Percentiles rank a stretch among this genome's conserved stretches.
Evolutionary conservation across 2,329 filamentous ascomycete genomes (phyloP).

Genomic region (Colletotrichum abscissum): DNA sequence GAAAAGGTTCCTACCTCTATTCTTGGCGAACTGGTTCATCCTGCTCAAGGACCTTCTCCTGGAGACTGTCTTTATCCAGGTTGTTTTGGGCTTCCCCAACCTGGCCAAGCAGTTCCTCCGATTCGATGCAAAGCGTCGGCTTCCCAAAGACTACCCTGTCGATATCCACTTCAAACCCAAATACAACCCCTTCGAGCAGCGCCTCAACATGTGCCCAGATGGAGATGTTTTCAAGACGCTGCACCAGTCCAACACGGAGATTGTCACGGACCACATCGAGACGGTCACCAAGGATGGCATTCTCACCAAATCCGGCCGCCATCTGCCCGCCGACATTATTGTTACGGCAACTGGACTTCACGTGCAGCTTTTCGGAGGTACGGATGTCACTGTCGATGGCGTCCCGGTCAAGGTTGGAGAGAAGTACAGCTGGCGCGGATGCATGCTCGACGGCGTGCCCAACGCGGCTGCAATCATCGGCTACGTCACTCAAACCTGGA

Average conservation of each 20-base stretch:
- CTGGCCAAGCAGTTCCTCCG: slow-evolving; percentile 60
- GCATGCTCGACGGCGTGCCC: slow-evolving; percentile 75
- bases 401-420: slow-evolving; percentile 56
- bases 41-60: slow-evolving; percentile 61
- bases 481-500: slow-evolving; percentile 76
- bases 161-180: slow-evolving; percentile 73
- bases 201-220: slow-evolving; percentile 74
- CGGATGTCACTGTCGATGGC: slow-evolving; percentile 65
- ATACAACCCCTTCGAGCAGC: slow-evolving; percentile 79
- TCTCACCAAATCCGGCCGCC: slow-evolving; percentile 57
- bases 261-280: slow-evolving; percentile 65
- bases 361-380: slow-evolving; percentile 66
- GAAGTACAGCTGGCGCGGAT: slow-evolving; percentile 71
- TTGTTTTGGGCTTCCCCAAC: slow-evolving; percentile 65
- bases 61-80: slow-evolving; percentile 58
- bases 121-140: slow-evolving; percentile 53
- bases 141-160: slow-evolving; percentile 65
- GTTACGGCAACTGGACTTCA: slow-evolving; percentile 76
- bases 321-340: slow-evolving; percentile 73
- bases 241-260: slow-evolving; percentile 53
- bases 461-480: slow-evolving; percentile 72
- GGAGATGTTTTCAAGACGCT: slow-evolving; percentile 67
- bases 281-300: slow-evolving; percentile 61
- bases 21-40: slow-evolving; percentile 57
- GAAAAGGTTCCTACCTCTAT: slow-evolving; percentile 56